A percentile compares a stretch with the other conserved stretches of the same genome.
phyloP scores from a whole-genome alignment of 345 rosid genomes.

The Gossypium longicalyx region DNA sequence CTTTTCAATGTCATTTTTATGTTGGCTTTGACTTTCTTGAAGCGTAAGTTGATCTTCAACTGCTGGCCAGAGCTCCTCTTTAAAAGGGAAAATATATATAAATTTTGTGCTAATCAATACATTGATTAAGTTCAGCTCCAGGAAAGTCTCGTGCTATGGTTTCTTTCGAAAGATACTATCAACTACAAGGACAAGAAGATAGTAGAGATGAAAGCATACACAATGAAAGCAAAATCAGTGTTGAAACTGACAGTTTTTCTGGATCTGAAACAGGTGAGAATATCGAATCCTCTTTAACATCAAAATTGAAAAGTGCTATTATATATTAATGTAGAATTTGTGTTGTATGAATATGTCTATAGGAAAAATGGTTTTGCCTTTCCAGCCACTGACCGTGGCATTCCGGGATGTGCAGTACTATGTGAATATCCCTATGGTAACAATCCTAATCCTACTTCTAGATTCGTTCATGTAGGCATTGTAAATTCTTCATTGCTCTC shows the following conservation, averaged over 20 bases:
- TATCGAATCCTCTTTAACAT: background rate
- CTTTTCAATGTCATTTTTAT: slow-evolving; percentile 57
- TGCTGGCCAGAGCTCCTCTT: background rate
- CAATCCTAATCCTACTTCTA: background rate
- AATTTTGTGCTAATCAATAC: background rate
- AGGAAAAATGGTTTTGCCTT: slow-evolving; percentile 36
- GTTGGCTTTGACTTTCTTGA: slow-evolving; percentile 63
- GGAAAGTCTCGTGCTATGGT: slow-evolving; percentile 60
- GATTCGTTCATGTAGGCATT: background rate
- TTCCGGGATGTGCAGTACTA: slow-evolving; percentile 55
- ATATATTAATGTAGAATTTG: background rate
- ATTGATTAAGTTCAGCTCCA: slow-evolving; percentile 48
- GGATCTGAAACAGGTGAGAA: slow-evolving; percentile 17
- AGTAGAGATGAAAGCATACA: background rate
- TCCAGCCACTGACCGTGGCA: slow-evolving; percentile 48
- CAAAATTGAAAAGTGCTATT: background rate
- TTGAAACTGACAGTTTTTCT: background rate
- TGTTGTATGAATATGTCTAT: background rate
- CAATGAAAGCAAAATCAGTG: background rate
- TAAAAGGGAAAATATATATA: background rate
- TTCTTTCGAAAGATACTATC: slow-evolving; percentile 51
- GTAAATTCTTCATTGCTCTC: background rate
- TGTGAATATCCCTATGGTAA: slow-evolving; percentile 60
- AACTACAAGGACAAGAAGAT: slow-evolving; percentile 41
- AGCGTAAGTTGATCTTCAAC: slow-evolving; percentile 40